Percentiles rank a stretch among this genome's conserved stretches.
Conservation (phyloP, 768 basidiomycete species). For the Boletus rex-veris region DNA sequence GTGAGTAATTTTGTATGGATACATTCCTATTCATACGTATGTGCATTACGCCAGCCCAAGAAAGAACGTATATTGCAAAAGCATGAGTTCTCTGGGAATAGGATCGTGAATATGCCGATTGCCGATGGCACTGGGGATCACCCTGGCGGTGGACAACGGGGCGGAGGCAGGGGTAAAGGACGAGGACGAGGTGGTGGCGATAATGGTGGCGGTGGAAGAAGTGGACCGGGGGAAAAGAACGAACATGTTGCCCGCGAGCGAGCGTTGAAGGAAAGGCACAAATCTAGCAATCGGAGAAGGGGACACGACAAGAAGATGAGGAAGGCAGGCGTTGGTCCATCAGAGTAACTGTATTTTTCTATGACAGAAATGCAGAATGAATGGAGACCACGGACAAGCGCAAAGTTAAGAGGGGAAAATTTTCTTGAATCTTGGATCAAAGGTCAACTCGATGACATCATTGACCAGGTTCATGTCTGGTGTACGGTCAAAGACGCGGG, state of each 20-base stretch:
- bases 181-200: constrained; percentile 41
- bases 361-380: not conserved
- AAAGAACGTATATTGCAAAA: constrained; percentile 73
- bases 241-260: constrained; percentile 49
- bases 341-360: constrained; percentile 2
- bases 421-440: constrained; percentile 51
- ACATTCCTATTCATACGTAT: constrained; percentile 7
- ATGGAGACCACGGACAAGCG: no score
- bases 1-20: constrained; percentile 44
- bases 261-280: constrained; percentile 75
- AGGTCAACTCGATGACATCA: constrained; percentile 58
- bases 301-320: constrained; percentile 92
- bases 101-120: constrained; percentile 12
- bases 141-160: constrained; percentile 14
- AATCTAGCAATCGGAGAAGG: constrained; percentile 75
- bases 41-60: constrained; percentile 47
- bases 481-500: constrained; percentile 5
- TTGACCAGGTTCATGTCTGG: constrained; percentile 60
- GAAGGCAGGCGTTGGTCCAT: constrained; percentile 47
- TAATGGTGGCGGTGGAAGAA: constrained; percentile 31
- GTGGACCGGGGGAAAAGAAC: constrained; percentile 37
- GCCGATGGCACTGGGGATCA: not conserved
- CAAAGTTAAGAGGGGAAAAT: constrained; percentile 39
- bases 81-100: constrained; percentile 75
- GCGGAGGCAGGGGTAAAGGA: constrained; percentile 24